Percentiles rank a stretch among this genome's conserved stretches.
Evolutionary conservation across 257 asterid species (phyloP).

Genomic region (Solanum rostratum): DNA sequence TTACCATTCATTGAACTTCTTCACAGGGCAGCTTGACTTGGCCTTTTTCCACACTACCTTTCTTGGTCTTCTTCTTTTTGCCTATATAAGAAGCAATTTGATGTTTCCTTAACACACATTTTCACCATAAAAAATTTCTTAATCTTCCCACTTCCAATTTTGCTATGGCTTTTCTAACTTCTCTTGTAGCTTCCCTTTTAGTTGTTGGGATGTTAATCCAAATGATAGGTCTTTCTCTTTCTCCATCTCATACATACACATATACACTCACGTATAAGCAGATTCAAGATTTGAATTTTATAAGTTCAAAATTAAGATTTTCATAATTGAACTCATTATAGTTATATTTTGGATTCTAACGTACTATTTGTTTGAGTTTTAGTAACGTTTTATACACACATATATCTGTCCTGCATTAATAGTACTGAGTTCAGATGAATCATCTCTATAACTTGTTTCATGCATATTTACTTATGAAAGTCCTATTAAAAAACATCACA

Average conservation of each 20-base stretch:
- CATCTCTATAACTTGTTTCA: neutral
- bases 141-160: neutral
- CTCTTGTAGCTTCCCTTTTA: neutral
- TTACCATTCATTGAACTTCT: neutral
- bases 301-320: neutral
- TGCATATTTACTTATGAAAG: neutral
- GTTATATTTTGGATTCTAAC: neutral
- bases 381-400: neutral
- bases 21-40: neutral
- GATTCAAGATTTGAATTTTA: neutral
- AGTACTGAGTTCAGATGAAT: neutral
- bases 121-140: neutral
- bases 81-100: neutral
- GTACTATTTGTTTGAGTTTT: neutral
- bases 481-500: neutral
- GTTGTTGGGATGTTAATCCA: neutral
- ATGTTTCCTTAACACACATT: neutral
- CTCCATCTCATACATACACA: neutral
- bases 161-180: neutral
- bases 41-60: neutral
- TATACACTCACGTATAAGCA: neutral
- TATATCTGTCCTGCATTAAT: too few species aligned
- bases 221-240: neutral
- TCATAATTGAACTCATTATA: neutral
- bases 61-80: neutral